Base-by-base conservation (phyloP, 306 rosid species). In the Carpinus viminea region DNA sequence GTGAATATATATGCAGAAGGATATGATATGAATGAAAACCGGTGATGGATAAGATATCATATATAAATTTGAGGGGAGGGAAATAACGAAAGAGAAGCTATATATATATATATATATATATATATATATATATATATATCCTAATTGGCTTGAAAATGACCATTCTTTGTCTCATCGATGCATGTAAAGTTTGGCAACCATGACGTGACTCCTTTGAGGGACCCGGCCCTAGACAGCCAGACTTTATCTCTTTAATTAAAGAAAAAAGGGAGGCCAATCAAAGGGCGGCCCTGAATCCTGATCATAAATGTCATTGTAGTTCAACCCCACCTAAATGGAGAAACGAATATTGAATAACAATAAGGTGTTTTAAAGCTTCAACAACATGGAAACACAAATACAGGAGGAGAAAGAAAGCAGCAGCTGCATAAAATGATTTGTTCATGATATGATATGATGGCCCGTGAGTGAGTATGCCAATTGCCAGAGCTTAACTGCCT, bases 381-480 rank as follows among this genome's bases (percentile, higher is more conserved):
- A 64, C 7, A 17, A 64, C 4, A 21, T 21, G 64, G 26, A 57
- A 57, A n/a, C 64, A 57, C 10, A 21, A 4, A 21, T 10, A 9
- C 31, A 57, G 28, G 7, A 55, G 3, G 34, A 31, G 34, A 31
- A 31, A 31, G 68, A 20, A 12, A 56, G 36, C 26, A 7, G 47
- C 4, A 26, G 57, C 8, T 41, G 52, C 62, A 74, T 56, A 74
- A 68, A 65, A 80, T 80, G 62, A 80, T 80, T 54, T 45, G 54
- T 41, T 75, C 51, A 75, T 80, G 75, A 60, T 50, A 75, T 80
- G 75, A 60, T 50, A 79, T 59, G 75, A 62, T 48, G 53, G 79
- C 81, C 72, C 83, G 88, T 87, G 87, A 85, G 79, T 9, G 53
- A 50, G 76, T 4, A 80, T 74, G 78, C 54, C 34, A 31, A 31